Evolutionary conservation across 305 asterid species (phyloP), one percentile per base, ranked within the genome.

Genomic region (Plantago coronopus): DNA sequence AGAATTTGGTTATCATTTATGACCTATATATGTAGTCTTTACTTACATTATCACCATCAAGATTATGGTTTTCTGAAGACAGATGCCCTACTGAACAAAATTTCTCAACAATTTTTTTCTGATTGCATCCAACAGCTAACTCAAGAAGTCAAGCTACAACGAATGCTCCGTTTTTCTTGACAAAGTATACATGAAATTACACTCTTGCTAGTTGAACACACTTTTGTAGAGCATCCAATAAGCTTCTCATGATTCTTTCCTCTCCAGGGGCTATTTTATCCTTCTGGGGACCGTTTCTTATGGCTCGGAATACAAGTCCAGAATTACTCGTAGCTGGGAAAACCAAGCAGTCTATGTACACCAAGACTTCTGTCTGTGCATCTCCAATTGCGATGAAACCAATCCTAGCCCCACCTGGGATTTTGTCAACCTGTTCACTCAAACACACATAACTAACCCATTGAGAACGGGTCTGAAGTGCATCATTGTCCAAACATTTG

Each of bases 61-160:
- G n/a, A n/a, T n/a, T n/a, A n/a, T n/a, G n/a, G n/a, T n/a, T n/a
- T n/a, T n/a, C n/a, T n/a, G n/a, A n/a, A n/a, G n/a, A n/a, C n/a
- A n/a, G n/a, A n/a, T n/a, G n/a, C n/a, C n/a, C n/a, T n/a, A n/a
- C n/a, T n/a, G n/a, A 48, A 57, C 86, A 91, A 69, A 91, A 86
- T 81, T 77, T 91, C 57, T 76, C 25, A 10, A 72, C 67, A 70
- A 91, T 88, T 56, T 83, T 86, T 79, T 73, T 81, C 70, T 86
- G 90, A 74, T 86, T 86, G 75, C 93, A 88, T 84, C 90, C 76
- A 91, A 69, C 95, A 91, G 86, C 42, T 91, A 96, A 62, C 89
- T 86, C 93, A 88, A 76, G 62, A 96, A 62, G 88, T 86, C 93
- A 88, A 76, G 62, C 83, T 79, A 83, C 88, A 84, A 44, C 37